Conservation (phyloP, 371 early-diverging fungal species). For the Fennellomyces sp. region DNA sequence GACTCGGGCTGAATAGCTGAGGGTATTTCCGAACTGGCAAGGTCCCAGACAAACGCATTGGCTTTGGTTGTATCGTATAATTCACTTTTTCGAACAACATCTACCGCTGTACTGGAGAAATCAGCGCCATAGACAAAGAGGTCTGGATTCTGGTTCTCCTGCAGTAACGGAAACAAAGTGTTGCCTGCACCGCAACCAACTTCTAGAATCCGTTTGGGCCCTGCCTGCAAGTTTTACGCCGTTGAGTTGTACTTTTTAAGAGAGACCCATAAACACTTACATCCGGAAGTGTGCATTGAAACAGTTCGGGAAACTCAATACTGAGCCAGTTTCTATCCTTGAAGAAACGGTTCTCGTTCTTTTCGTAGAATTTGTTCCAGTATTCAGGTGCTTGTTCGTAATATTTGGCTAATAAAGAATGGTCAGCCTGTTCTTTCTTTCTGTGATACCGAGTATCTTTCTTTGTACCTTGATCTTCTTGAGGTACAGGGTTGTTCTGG, state of each 20-base stretch:
- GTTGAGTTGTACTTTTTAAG: neutral
- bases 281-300: conserved; percentile 31
- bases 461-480: conserved; percentile 44
- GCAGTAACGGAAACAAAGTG: conserved; percentile 89
- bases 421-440: neutral
- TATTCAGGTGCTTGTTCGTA: conserved; percentile 45
- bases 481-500: conserved; percentile 44
- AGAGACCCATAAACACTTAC: conserved; percentile 17
- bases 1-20: conserved; percentile 64
- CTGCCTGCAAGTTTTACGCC: conserved; percentile 32
- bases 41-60: conserved; percentile 83
- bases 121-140: conserved; percentile 83
- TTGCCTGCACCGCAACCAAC: conserved; percentile 98
- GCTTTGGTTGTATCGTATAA: conserved; percentile 64
- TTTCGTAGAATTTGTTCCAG: conserved; percentile 84
- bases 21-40: conserved; percentile 66
- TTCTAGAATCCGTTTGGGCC: conserved; percentile 66
- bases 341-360: conserved; percentile 93
- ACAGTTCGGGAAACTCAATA: conserved; percentile 88
- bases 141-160: conserved; percentile 63
- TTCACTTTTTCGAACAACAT: conserved; percentile 67
- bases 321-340: conserved; percentile 95
- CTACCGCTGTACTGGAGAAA: conserved; percentile 78
- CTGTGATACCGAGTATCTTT: neutral
- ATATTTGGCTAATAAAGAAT: conserved; percentile 35